Evolutionary conservation across 2,329 filamentous ascomycete species (phyloP).

Genomic region (Xylaria sp.): DNA sequence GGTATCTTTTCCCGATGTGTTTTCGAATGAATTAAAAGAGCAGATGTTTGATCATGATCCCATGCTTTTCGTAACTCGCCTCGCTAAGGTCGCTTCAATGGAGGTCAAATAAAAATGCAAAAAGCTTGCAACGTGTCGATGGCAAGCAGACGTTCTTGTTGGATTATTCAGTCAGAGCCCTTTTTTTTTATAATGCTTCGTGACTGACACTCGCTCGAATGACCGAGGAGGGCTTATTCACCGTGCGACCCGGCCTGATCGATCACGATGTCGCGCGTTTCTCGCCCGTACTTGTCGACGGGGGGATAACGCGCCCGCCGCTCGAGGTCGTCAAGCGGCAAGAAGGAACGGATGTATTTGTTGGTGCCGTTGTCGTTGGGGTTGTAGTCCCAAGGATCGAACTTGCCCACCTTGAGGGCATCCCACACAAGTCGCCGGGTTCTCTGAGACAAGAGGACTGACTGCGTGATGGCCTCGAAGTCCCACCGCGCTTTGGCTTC

Average conservation of each 20-base stretch:
- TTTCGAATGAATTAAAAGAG: background rate
- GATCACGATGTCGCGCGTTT: constrained; percentile 49
- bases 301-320: constrained; percentile 74
- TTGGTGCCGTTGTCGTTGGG: constrained; percentile 71
- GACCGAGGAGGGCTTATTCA: constrained; percentile 40
- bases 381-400: constrained; percentile 86
- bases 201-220: background rate
- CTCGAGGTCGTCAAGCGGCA: constrained; percentile 81
- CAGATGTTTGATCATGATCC: constrained; percentile 2
- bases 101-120: constrained; percentile 5
- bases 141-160: background rate
- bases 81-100: constrained; percentile 24
- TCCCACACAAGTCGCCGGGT: constrained; percentile 79
- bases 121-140: background rate
- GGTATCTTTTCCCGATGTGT: constrained; percentile 24
- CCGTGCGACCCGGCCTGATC: constrained; percentile 53
- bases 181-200: background rate
- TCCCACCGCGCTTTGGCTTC: constrained; percentile 83
- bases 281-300: constrained; percentile 61
- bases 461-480: constrained; percentile 74
- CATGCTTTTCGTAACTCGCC: constrained; percentile 13
- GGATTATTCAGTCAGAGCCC: background rate
- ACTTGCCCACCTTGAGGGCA: constrained; percentile 75
- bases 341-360: constrained; percentile 83
- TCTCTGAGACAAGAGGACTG: constrained; percentile 79